These are phyloP conservation scores for Fraxinus baroniana DNA, from an alignment of 305 asterid genomes.

Conservation along the genomic window DNA sequence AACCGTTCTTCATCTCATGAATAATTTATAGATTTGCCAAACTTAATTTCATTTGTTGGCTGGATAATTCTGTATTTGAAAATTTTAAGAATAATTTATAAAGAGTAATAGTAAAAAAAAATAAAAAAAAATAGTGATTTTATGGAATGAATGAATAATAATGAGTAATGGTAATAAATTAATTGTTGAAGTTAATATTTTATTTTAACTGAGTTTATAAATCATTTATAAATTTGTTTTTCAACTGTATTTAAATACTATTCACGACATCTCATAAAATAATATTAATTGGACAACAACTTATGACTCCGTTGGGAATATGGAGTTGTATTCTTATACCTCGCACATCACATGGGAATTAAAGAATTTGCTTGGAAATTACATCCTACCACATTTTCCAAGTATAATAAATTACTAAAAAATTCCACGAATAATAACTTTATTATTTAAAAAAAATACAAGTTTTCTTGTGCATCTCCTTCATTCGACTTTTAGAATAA, in stretches of 20 bases:
- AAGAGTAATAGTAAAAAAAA: no score
- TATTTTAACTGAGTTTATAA: background rate
- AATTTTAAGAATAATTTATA: background rate
- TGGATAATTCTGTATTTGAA: background rate
- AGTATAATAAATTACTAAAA: background rate
- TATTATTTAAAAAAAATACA: background rate
- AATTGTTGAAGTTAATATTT: background rate
- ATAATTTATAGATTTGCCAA: no score
- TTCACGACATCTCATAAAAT: background rate
- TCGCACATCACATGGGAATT: background rate
- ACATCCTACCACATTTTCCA: background rate
- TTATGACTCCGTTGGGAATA: background rate
- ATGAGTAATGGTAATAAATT: background rate
- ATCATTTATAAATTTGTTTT: no score
- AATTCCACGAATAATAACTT: background rate
- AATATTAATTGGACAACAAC: background rate
- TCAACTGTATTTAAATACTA: no score
- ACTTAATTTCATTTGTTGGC: background rate
- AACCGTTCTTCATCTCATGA: background rate
- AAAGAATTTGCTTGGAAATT: background rate
- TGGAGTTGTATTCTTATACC: background rate
- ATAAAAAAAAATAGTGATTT: background rate
- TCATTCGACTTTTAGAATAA: background rate
- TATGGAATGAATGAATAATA: background rate
- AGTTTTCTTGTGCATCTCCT: background rate